These are phyloP conservation scores for Arabis alpina DNA, from an alignment of 345 rosid genomes.

Conservation along the genomic window DNA sequence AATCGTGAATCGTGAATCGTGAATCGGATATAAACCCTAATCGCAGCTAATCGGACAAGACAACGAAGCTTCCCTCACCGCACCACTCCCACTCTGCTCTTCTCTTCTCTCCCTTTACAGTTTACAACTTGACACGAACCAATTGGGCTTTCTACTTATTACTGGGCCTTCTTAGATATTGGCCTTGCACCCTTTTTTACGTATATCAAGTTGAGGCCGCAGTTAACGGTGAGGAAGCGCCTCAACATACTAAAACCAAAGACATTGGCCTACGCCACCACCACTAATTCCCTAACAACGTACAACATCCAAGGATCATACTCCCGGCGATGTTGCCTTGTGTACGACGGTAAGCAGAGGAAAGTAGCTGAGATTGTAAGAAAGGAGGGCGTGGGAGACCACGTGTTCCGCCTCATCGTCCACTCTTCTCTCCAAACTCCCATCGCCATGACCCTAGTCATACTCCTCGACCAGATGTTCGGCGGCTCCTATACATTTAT, in stretches of 20 bases:
- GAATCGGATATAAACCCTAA: constrained; percentile 28
- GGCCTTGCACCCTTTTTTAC: too few relatives aligned
- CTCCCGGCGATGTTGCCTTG: constrained; percentile 52
- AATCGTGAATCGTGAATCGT: not conserved
- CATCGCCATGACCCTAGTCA: constrained; percentile 72
- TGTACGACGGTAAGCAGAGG: constrained; percentile 57
- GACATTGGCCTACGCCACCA: constrained; percentile 60
- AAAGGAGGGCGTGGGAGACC: constrained; percentile 64
- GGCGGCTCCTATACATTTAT: constrained; percentile 43
- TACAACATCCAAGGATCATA: constrained; percentile 78
- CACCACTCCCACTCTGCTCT: constrained; percentile 23
- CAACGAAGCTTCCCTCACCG: constrained; percentile 18
- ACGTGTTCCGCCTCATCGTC: constrained; percentile 69
- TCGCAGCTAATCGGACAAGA: constrained; percentile 26
- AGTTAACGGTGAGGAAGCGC: constrained; percentile 55
- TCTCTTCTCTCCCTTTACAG: constrained; percentile 28
- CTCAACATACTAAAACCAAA: constrained; percentile 48
- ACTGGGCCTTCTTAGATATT: too few relatives aligned
- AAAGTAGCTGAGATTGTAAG: constrained; percentile 60
- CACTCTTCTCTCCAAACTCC: constrained; percentile 54
- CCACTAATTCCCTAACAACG: not conserved
- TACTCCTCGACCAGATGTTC: constrained; percentile 82
- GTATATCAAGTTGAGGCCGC: constrained; percentile 45
- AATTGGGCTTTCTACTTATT: not conserved
- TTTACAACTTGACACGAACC: not conserved